Conservation (phyloP, 108 stramenopile species). For the Cyclotella distinguenda region DNA sequence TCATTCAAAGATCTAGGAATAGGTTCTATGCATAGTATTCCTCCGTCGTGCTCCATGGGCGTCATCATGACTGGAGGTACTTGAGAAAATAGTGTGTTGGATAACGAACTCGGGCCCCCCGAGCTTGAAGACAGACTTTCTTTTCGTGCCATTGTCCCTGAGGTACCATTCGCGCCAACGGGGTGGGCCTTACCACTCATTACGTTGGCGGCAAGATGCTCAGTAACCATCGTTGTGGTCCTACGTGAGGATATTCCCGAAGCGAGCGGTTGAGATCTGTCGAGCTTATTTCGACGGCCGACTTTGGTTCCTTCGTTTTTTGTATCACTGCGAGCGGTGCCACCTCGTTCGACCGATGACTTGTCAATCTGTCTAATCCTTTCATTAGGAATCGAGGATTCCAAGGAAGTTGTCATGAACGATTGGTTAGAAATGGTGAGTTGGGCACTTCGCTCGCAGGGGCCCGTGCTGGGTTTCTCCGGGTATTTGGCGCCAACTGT, state of each 20-base stretch:
- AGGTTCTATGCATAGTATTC: conserved; percentile 16
- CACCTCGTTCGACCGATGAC: too few relatives aligned
- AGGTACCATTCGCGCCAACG: neutral
- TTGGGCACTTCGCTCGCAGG: too few relatives aligned
- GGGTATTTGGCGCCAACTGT: too few relatives aligned
- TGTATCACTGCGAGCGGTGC: too few relatives aligned
- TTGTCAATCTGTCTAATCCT: too few relatives aligned
- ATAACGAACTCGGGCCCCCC: too few relatives aligned
- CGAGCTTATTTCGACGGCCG: neutral
- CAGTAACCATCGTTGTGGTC: neutral
- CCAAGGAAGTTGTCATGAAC: too few relatives aligned
- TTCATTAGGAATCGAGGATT: too few relatives aligned
- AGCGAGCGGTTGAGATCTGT: conserved; percentile 1
- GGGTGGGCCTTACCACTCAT: neutral
- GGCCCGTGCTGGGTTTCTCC: too few relatives aligned
- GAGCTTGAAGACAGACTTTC: too few relatives aligned
- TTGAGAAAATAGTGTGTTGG: neutral
- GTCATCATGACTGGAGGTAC: neutral
- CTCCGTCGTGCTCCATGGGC: conserved; percentile 43
- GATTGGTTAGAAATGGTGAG: too few relatives aligned
- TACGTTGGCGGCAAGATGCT: conserved; percentile 4
- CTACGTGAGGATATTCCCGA: conserved; percentile 11
- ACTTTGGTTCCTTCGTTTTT: too few relatives aligned
- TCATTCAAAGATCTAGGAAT: neutral
- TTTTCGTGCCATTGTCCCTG: neutral